phyloP scores from a whole-genome alignment of 73 alveolate species.

The Halteria grandinella region DNA sequence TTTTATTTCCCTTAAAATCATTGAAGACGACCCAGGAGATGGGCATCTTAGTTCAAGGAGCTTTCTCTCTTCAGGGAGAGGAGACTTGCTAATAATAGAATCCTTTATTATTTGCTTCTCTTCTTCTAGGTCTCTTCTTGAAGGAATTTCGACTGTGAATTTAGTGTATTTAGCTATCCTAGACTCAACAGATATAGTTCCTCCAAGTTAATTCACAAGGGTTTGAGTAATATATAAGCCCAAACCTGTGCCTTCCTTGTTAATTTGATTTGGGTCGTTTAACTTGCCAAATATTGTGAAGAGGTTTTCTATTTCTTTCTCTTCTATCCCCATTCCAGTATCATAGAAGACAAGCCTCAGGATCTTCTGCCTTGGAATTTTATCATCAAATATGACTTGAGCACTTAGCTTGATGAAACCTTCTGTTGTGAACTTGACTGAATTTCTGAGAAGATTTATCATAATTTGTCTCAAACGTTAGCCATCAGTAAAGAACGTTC shows the following conservation, averaged over 20 bases:
- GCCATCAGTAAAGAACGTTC: constrained; percentile 1
- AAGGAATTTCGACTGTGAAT: constrained; percentile 1
- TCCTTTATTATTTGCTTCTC: no score
- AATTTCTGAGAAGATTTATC: constrained; percentile 28
- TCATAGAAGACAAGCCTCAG: not conserved
- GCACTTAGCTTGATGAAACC: constrained; percentile 4
- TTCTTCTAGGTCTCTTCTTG: no score
- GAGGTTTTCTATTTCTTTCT: not conserved
- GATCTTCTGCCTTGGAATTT: not conserved
- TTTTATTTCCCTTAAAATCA: no score
- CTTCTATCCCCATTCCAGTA: constrained; percentile 43
- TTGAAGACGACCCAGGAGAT: no score
- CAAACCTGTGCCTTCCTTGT: constrained; percentile 40
- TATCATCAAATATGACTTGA: not conserved
- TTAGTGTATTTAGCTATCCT: not conserved
- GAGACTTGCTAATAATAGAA: no score
- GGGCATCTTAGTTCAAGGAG: no score
- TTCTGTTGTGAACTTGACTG: constrained; percentile 27
- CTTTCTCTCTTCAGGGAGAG: no score
- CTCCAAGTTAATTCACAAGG: constrained; percentile 8
- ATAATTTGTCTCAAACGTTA: constrained; percentile 24
- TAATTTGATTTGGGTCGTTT: constrained; percentile 19
- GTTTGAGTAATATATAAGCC: constrained; percentile 14
- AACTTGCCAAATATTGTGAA: constrained; percentile 29
- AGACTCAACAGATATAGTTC: constrained; percentile 17